Evolutionary conservation across 129 eudicot species (phyloP).

Genomic region (Tanacetum coccineum): DNA sequence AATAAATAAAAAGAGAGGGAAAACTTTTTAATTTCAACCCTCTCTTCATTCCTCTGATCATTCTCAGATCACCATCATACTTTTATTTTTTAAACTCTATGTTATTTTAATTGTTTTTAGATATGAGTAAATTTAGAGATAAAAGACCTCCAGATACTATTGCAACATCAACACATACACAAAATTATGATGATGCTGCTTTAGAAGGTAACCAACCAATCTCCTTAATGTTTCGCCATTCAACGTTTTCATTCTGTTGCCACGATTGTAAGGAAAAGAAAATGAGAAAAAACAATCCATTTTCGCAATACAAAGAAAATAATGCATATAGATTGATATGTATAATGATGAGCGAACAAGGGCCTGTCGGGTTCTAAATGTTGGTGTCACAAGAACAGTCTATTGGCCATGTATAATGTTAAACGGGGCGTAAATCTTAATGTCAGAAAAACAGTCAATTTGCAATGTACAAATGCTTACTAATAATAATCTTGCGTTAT

Average conservation of each 20-base stretch:
- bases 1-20: slow-evolving; percentile 26
- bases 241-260: not conserved
- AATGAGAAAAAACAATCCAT: not conserved
- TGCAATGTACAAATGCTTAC: too few species aligned
- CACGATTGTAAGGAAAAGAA: not conserved
- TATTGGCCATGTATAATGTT: too few species aligned
- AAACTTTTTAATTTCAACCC: slow-evolving; percentile 23
- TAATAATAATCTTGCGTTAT: too few species aligned
- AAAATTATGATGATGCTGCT: slow-evolving; percentile 34
- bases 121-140: slow-evolving; percentile 33
- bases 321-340: too few species aligned
- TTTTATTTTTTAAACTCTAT: not conserved
- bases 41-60: slow-evolving; percentile 28
- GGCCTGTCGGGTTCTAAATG: not conserved
- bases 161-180: slow-evolving; percentile 33
- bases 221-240: not conserved
- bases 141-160: slow-evolving; percentile 32
- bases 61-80: slow-evolving; percentile 29
- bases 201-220: slow-evolving; percentile 33
- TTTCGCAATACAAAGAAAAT: too few species aligned
- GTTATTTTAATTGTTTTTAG: slow-evolving; percentile 6
- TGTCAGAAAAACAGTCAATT: too few species aligned
- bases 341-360: too few species aligned
- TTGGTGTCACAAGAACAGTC: too few species aligned
- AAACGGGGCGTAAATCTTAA: too few species aligned